Conservation (phyloP, 352 stramenopile genomes). For the Phytophthora pseudosyringae region DNA sequence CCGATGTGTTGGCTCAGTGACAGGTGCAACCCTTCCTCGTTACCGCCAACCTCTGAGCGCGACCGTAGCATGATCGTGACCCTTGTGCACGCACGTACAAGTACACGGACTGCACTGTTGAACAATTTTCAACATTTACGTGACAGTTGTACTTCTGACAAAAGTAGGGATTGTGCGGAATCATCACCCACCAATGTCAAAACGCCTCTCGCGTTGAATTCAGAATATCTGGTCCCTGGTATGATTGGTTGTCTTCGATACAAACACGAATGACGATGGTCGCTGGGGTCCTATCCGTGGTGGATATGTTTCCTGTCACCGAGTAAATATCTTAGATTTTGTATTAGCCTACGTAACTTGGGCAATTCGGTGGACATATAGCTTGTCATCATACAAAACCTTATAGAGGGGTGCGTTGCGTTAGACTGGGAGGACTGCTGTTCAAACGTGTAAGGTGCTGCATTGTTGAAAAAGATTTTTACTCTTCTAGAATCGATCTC, state of each 20-base stretch:
- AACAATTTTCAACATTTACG: slow-evolving; percentile 63
- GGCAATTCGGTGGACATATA: too few relatives aligned
- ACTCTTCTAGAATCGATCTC: too few relatives aligned
- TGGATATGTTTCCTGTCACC: too few relatives aligned
- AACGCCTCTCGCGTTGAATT: not conserved
- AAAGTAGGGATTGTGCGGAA: slow-evolving; percentile 68
- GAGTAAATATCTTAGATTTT: too few relatives aligned
- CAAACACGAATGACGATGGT: not conserved
- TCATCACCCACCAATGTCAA: slow-evolving; percentile 52
- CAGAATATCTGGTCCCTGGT: not conserved
- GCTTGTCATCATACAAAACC: too few relatives aligned
- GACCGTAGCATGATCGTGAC: slow-evolving; percentile 32
- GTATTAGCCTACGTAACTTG: too few relatives aligned
- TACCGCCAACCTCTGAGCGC: too few relatives aligned
- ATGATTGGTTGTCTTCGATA: not conserved
- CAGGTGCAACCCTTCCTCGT: too few relatives aligned
- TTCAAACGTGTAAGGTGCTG: too few relatives aligned
- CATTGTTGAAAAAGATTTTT: too few relatives aligned
- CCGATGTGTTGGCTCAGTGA: not conserved
- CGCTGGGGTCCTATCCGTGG: not conserved
- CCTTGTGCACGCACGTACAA: slow-evolving; percentile 63
- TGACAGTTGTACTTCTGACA: slow-evolving; percentile 48
- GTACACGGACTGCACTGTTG: slow-evolving; percentile 38
- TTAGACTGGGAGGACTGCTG: too few relatives aligned
- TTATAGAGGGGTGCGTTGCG: too few relatives aligned